Evolutionary conservation across 306 rosid genomes (phyloP).

Genomic region (Quercus variabilis): DNA sequence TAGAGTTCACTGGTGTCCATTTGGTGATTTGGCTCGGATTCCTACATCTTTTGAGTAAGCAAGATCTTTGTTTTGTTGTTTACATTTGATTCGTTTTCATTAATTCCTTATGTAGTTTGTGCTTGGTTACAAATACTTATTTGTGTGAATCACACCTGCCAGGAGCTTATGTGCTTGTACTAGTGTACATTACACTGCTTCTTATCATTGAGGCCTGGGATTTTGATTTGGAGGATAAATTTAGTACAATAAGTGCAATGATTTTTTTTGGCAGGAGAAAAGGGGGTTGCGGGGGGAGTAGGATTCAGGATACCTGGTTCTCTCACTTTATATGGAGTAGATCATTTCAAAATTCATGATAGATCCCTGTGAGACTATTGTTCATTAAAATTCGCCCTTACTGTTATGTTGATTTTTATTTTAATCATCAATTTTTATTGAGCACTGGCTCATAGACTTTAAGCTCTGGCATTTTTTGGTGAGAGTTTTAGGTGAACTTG

Average conservation of each 20-base stretch:
- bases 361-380: too few relatives aligned
- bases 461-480: neutral
- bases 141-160: neutral
- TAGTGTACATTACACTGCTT: neutral
- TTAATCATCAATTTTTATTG: neutral
- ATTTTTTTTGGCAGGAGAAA: too few relatives aligned
- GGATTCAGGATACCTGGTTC: neutral
- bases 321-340: neutral
- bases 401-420: neutral
- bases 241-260: neutral
- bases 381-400: neutral
- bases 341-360: neutral
- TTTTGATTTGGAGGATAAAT: neutral
- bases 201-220: neutral
- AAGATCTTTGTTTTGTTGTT: neutral
- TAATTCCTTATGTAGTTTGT: neutral
- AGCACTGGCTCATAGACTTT: neutral
- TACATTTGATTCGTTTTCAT: neutral
- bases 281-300: too few relatives aligned
- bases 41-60: slow-evolving; percentile 31
- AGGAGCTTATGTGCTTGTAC: neutral
- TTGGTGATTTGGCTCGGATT: slow-evolving; percentile 8
- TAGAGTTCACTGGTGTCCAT: slow-evolving; percentile 29
- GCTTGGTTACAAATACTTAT: neutral
- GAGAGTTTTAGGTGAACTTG: neutral